Evolutionary conservation across 345 rosid species (phyloP).

Genomic region (Pistacia vera): DNA sequence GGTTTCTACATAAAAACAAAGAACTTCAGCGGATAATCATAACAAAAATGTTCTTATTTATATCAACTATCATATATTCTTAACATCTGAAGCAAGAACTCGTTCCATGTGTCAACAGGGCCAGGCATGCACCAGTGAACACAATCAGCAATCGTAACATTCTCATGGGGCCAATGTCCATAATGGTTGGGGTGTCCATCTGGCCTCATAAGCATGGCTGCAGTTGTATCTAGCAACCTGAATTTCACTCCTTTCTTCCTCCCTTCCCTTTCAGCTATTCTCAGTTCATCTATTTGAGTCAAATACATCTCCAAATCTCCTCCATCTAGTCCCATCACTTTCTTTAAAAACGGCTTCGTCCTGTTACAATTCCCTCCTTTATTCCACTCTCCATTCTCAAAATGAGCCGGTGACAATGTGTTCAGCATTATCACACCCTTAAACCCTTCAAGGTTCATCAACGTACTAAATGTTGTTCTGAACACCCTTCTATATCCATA

Average conservation of each 20-base stretch:
- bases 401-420: conserved; percentile 53
- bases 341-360: conserved; percentile 34
- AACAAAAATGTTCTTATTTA: no score
- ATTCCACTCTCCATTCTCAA: conserved; percentile 53
- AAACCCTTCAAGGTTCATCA: conserved; percentile 19
- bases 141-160: conserved; percentile 57
- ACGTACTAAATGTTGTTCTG: conserved; percentile 27
- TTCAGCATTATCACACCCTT: conserved; percentile 36
- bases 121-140: conserved; percentile 61
- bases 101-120: conserved; percentile 47
- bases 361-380: conserved; percentile 48
- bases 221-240: conserved; percentile 54
- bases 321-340: conserved; percentile 23
- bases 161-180: conserved; percentile 64
- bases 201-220: conserved; percentile 61
- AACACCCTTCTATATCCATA: conserved; percentile 43
- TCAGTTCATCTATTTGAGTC: conserved; percentile 43
- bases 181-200: conserved; percentile 80
- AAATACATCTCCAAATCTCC: conserved; percentile 25
- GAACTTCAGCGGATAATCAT: background rate
- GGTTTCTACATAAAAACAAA: no score
- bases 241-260: conserved; percentile 17
- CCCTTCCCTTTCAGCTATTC: conserved; percentile 27
- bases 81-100: conserved; percentile 37
- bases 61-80: conserved; percentile 23